Conservation (phyloP, 2,329 filamentous ascomycete species). For the Dothideomycetes sp. region DNA sequence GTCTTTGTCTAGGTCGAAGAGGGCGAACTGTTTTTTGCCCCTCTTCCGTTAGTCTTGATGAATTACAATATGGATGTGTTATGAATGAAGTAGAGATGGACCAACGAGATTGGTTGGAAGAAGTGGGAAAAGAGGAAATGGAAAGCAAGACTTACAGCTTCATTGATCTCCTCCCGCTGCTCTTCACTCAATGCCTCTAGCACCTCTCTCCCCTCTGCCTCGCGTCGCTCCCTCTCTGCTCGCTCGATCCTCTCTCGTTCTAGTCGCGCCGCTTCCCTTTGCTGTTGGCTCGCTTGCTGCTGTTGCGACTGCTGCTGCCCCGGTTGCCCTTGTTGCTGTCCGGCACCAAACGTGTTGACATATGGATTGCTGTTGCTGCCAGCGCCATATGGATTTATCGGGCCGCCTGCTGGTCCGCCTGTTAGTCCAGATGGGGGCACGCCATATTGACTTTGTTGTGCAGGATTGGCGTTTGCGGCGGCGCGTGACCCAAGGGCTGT, state of each 20-base stretch:
- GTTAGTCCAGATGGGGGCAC: conserved; percentile 27
- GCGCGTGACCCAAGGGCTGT: conserved; percentile 33
- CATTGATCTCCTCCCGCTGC: conserved; percentile 62
- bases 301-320: conserved; percentile 13
- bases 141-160: conserved; percentile 59
- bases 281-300: conserved; percentile 15
- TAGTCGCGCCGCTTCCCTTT: conserved; percentile 30
- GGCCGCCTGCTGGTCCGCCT: conserved; percentile 10
- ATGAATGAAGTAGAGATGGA: no score
- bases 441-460: conserved; percentile 24
- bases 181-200: conserved; percentile 58
- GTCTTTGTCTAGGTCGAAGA: conserved; percentile 97
- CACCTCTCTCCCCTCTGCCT: conserved; percentile 32
- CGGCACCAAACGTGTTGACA: conserved; percentile 26
- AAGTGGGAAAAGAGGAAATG: no score
- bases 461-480: conserved; percentile 19
- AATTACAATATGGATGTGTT: not conserved
- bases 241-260: conserved; percentile 26
- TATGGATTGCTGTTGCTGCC: conserved; percentile 11
- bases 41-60: conserved; percentile 3
- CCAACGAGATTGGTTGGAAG: no score
- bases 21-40: conserved; percentile 55
- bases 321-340: no score
- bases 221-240: conserved; percentile 27
- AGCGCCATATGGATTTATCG: no score